A percentile compares a stretch with the other conserved stretches of the same genome.
Conservation (phyloP, 2,329 filamentous ascomycete species). For the Thielaviopsis punctulata region DNA sequence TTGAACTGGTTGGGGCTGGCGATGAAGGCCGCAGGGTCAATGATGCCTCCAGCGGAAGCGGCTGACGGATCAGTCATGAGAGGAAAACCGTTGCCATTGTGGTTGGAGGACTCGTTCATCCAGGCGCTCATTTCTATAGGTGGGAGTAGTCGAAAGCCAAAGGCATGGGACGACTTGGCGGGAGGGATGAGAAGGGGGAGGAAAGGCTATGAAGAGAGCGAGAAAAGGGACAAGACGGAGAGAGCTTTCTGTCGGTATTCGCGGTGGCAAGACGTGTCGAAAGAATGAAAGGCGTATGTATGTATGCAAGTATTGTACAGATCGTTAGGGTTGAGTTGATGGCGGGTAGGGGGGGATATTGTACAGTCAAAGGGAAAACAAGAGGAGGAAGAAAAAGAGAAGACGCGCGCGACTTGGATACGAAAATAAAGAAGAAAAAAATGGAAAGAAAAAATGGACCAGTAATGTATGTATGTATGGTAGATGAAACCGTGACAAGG, state of each 20-base stretch:
- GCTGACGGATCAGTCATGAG: constrained; percentile 45
- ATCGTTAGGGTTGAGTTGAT: too few species aligned
- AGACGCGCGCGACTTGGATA: neutral
- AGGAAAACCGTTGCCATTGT: constrained; percentile 52
- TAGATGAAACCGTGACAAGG: neutral
- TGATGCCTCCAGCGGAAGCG: constrained; percentile 34
- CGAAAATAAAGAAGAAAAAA: neutral
- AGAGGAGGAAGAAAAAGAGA: too few species aligned
- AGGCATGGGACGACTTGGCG: neutral
- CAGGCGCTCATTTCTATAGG: constrained; percentile 41
- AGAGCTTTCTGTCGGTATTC: neutral
- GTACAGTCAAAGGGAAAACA: neutral
- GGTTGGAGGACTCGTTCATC: constrained; percentile 55
- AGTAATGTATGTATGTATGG: too few species aligned
- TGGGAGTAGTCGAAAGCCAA: neutral
- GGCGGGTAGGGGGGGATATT: too few species aligned
- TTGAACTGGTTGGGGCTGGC: constrained; percentile 41
- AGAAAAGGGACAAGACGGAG: too few species aligned
- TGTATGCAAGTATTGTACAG: too few species aligned
- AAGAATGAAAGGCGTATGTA: too few species aligned
- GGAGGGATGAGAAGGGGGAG: neutral
- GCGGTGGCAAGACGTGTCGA: neutral
- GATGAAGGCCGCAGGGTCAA: constrained; percentile 46
- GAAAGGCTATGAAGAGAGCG: neutral
- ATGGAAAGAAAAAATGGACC: neutral